These are phyloP conservation scores for Gentiana dahurica DNA, from an alignment of 257 asterid genomes.

Conservation along the genomic window DNA sequence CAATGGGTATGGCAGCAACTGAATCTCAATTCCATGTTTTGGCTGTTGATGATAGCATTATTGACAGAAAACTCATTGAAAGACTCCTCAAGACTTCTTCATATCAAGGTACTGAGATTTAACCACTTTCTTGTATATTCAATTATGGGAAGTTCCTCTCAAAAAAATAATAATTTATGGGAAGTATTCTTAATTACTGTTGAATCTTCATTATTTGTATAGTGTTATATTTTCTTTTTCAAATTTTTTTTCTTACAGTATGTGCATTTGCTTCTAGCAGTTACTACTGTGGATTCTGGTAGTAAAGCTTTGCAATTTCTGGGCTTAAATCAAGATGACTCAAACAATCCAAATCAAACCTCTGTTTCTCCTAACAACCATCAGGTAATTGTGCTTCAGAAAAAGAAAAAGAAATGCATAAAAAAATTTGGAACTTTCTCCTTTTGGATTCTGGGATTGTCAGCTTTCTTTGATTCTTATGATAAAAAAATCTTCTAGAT, in stretches of 20 bases:
- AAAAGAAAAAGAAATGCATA: no score
- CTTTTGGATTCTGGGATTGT: conserved; percentile 10
- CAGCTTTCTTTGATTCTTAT: conserved; percentile 1
- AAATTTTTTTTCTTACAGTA: conserved; percentile 3
- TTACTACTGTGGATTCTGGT: conserved; percentile 60
- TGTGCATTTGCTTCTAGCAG: conserved; percentile 22
- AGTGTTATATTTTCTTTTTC: not conserved
- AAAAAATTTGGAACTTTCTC: no score
- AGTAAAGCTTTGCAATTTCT: conserved; percentile 50
- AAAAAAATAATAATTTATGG: not conserved
- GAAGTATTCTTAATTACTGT: not conserved
- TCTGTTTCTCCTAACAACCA: conserved; percentile 27
- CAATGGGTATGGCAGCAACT: conserved; percentile 29
- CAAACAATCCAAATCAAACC: conserved; percentile 16
- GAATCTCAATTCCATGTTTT: conserved; percentile 37
- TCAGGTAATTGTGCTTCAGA: conserved; percentile 17
- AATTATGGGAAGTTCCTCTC: no score
- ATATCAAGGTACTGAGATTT: conserved; percentile 24
- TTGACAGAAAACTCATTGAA: conserved; percentile 40
- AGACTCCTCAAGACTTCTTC: conserved; percentile 37
- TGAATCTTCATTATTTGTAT: not conserved
- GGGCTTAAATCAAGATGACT: conserved; percentile 32
- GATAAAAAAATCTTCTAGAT: not conserved
- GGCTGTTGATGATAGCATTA: conserved; percentile 40
- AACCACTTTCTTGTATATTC: no score